Conservation (phyloP, 1,139 yeast genomes). For the Lodderomyces oxycetoniae region DNA sequence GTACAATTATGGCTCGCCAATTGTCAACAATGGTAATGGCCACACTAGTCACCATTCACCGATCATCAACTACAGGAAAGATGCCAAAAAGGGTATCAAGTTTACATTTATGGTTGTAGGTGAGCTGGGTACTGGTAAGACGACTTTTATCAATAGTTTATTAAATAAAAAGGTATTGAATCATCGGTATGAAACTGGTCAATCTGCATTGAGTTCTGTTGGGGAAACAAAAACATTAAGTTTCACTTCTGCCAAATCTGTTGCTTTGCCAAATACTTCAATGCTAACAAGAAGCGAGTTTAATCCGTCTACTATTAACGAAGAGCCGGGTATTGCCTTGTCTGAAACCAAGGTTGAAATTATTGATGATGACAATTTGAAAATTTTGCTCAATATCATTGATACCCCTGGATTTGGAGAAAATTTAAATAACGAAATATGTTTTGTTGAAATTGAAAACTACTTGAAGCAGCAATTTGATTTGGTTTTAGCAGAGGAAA, state of each 20-base stretch:
- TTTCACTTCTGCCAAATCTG: slow-evolving; percentile 49
- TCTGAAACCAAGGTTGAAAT: slow-evolving; percentile 69
- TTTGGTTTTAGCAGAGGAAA: slow-evolving; percentile 85
- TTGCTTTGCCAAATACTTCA: slow-evolving; percentile 44
- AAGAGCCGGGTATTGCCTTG: slow-evolving; percentile 58
- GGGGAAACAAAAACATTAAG: slow-evolving; percentile 47
- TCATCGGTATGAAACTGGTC: slow-evolving; percentile 45
- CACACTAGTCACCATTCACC: slow-evolving; percentile 28
- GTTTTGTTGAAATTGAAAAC: slow-evolving; percentile 66
- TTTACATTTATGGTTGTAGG: slow-evolving; percentile 86
- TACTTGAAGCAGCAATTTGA: slow-evolving; percentile 89
- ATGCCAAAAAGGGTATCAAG: slow-evolving; percentile 78
- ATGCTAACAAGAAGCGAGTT: slow-evolving; percentile 40
- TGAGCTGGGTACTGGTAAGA: slow-evolving; percentile 77
- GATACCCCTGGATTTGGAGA: slow-evolving; percentile 83
- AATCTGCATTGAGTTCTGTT: slow-evolving; percentile 14
- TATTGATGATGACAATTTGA: slow-evolving; percentile 72
- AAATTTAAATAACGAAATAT: slow-evolving; percentile 57
- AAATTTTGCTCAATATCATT: slow-evolving; percentile 55
- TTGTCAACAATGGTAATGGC: slow-evolving; percentile 18
- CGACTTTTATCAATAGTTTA: slow-evolving; percentile 78
- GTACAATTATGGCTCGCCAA: slow-evolving; percentile 34
- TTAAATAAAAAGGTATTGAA: slow-evolving; percentile 57
- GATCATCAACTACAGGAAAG: slow-evolving; percentile 55
- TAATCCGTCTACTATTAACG: slow-evolving; percentile 41